Percentiles rank a stretch among this genome's conserved stretches.
phyloP scores from a whole-genome alignment of 306 rosid species.

The Canavalia ensiformis region DNA sequence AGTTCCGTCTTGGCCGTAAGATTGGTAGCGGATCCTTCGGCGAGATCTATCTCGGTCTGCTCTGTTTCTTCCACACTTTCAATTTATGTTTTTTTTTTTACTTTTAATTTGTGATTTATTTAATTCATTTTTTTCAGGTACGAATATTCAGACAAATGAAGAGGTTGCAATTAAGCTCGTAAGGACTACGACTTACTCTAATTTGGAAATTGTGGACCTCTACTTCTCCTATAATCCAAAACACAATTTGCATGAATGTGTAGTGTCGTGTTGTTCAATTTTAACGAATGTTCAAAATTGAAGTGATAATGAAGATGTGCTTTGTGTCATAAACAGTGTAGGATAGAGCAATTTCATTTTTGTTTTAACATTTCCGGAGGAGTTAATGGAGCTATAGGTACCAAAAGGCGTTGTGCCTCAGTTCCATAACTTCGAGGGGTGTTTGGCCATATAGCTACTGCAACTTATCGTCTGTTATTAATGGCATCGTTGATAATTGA shows the following conservation, averaged over 20 bases:
- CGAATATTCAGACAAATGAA: slow-evolving; percentile 91
- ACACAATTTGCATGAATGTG: not conserved
- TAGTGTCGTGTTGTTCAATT: slow-evolving; percentile 29
- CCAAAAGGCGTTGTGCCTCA: not conserved
- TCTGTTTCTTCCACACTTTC: slow-evolving; percentile 4
- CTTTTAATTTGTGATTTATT: not conserved
- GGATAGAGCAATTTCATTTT: not conserved
- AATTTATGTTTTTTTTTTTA: not conserved
- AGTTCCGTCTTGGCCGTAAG: slow-evolving; percentile 96
- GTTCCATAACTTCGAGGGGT: slow-evolving; percentile 7
- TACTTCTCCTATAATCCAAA: slow-evolving; percentile 8
- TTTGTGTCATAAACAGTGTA: slow-evolving; percentile 23
- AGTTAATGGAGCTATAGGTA: slow-evolving; percentile 7
- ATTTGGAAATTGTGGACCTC: slow-evolving; percentile 19
- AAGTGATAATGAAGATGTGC: not conserved
- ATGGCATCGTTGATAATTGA: slow-evolving; percentile 23
- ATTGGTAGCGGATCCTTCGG: slow-evolving; percentile 99
- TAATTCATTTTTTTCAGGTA: slow-evolving; percentile 57
- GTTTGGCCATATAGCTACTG: not conserved
- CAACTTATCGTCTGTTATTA: slow-evolving; percentile 4
- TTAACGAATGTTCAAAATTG: slow-evolving; percentile 7
- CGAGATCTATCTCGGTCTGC: slow-evolving; percentile 90
- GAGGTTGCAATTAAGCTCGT: slow-evolving; percentile 98
- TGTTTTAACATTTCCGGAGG: slow-evolving; percentile 17
- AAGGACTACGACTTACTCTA: slow-evolving; percentile 52